These are phyloP conservation scores for Mycena venus DNA, from an alignment of 768 basidiomycete genomes.

Conservation along the genomic window DNA sequence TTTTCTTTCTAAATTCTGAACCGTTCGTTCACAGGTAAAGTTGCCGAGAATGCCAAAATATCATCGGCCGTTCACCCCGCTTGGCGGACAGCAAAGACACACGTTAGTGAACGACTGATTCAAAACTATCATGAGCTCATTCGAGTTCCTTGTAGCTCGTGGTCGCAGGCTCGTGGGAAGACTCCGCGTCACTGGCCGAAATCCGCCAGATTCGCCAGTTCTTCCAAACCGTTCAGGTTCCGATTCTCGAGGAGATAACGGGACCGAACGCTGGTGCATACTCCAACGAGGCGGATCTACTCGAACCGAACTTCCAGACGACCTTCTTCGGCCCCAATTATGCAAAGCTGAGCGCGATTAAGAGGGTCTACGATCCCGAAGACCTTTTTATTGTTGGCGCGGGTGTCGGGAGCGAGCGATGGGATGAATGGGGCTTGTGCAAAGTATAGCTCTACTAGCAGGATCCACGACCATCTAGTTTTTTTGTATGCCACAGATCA, in stretches of 20 bases:
- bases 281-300: conserved; percentile 50
- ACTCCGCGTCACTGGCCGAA: conserved; percentile 27
- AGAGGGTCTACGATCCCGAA: conserved; percentile 58
- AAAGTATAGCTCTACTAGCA: no score
- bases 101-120: conserved; percentile 38
- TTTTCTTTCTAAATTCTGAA: background rate
- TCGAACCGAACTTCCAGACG: conserved; percentile 46
- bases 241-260: conserved; percentile 42
- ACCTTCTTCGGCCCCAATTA: conserved; percentile 54
- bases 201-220: conserved; percentile 34
- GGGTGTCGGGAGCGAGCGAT: conserved; percentile 66
- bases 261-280: conserved; percentile 47
- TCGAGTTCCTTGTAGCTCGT: conserved; percentile 20
- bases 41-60: conserved; percentile 49
- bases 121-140: background rate
- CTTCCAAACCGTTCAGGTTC: conserved; percentile 40
- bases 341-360: conserved; percentile 43
- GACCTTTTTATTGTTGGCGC: conserved; percentile 58
- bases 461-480: no score
- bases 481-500: no score
- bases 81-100: conserved; percentile 54
- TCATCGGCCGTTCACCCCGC: conserved; percentile 44
- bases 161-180: conserved; percentile 31
- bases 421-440: conserved; percentile 47
- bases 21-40: conserved; percentile 34